A percentile compares a stretch with the other conserved stretches of the same genome.
Evolutionary conservation across 2,329 filamentous ascomycete genomes (phyloP).

Genomic region (Stagonosporopsis chrysanthemi): DNA sequence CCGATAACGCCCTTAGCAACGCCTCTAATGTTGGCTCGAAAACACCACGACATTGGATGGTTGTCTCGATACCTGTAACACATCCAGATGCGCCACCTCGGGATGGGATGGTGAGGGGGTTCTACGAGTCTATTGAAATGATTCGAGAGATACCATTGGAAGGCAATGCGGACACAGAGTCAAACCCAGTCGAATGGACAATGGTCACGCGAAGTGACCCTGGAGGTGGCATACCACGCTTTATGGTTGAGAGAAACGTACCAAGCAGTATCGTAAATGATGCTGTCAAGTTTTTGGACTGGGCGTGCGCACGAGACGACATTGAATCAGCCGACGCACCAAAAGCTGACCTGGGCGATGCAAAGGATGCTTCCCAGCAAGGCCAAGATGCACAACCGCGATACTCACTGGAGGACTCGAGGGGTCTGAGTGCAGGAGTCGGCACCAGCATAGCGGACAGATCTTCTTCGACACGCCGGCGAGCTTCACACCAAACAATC

Average conservation of each 20-base stretch:
- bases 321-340: slow-evolving; percentile 41
- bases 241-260: slow-evolving; percentile 90
- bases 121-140: slow-evolving; percentile 91
- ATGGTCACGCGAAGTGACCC: slow-evolving; percentile 93
- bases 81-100: slow-evolving; percentile 76
- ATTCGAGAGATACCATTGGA: slow-evolving; percentile 79
- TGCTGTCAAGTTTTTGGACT: slow-evolving; percentile 81
- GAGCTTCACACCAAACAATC: slow-evolving; percentile 28
- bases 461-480: slow-evolving; percentile 28
- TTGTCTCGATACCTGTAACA: slow-evolving; percentile 83
- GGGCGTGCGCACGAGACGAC: slow-evolving; percentile 67
- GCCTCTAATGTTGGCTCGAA: slow-evolving; percentile 52
- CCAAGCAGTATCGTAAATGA: slow-evolving; percentile 81
- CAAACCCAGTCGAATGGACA: slow-evolving; percentile 82
- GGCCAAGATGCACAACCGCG: slow-evolving; percentile 26
- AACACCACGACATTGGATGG: slow-evolving; percentile 76
- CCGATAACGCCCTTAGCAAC: slow-evolving; percentile 60
- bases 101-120: slow-evolving; percentile 78
- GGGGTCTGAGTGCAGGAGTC: slow-evolving; percentile 48
- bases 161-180: slow-evolving; percentile 56
- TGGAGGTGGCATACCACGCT: slow-evolving; percentile 84
- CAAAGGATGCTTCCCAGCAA: slow-evolving; percentile 35
- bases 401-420: slow-evolving; percentile 42
- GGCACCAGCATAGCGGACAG: slow-evolving; percentile 48
- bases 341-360: background rate